A percentile compares a stretch with the other conserved stretches of the same genome.
These are phyloP conservation scores for Ophiostoma piceae DNA, from an alignment of 2,329 filamentous ascomycete species.

Conservation along the genomic window DNA sequence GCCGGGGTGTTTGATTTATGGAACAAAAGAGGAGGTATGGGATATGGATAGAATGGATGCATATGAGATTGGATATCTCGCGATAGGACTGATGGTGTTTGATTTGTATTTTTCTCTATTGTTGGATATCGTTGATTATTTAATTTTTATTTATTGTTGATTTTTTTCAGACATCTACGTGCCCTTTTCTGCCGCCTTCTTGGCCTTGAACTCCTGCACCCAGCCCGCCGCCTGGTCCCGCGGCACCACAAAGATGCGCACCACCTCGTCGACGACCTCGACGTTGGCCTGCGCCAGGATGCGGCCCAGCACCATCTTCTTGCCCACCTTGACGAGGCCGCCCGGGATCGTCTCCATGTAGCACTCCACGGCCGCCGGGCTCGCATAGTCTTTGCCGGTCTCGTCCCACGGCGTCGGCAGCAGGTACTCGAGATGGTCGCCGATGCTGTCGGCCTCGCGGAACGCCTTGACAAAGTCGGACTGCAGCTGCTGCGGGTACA, in stretches of 20 bases:
- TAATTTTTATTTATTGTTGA: background rate
- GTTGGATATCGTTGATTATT: background rate
- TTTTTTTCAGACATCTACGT: constrained; percentile 20
- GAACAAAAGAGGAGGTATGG: background rate
- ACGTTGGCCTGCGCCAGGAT: constrained; percentile 67
- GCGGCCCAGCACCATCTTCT: constrained; percentile 72
- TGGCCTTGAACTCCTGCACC: constrained; percentile 77
- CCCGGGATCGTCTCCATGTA: constrained; percentile 80
- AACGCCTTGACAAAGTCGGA: constrained; percentile 90
- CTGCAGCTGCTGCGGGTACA: constrained; percentile 79
- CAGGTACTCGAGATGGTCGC: constrained; percentile 76
- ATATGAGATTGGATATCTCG: background rate
- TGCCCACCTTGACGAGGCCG: constrained; percentile 82
- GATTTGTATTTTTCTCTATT: background rate
- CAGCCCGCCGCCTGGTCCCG: constrained; percentile 64
- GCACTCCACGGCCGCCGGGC: constrained; percentile 64
- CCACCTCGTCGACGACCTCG: constrained; percentile 80
- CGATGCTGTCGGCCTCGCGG: constrained; percentile 67
- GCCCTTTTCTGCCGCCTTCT: constrained; percentile 51
- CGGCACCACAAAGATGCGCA: constrained; percentile 78
- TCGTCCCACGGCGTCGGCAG: constrained; percentile 84
- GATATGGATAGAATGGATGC: background rate
- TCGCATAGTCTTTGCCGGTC: constrained; percentile 62
- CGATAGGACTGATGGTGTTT: background rate
- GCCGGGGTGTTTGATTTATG: background rate